Conservation (phyloP, 2,329 filamentous ascomycete species). For the Curvularia hawaiiensis region DNA sequence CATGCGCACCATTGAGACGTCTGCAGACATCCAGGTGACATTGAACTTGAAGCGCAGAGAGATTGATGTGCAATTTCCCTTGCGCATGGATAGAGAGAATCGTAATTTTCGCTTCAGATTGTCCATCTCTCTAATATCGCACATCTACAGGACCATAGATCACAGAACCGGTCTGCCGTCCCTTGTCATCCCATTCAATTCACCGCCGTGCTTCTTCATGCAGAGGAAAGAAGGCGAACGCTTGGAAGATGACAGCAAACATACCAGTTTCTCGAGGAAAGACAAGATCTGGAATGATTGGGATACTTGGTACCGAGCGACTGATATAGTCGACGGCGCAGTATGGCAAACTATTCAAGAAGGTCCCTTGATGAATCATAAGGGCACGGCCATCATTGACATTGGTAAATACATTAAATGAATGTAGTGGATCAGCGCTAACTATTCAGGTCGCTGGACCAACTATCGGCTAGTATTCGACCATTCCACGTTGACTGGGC, state of each 20-base stretch:
- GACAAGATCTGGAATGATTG: conserved; percentile 59
- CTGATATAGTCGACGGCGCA: conserved; percentile 60
- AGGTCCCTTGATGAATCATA: conserved; percentile 44
- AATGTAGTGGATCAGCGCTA: background rate
- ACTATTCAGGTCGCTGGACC: conserved; percentile 62
- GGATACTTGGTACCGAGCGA: conserved; percentile 67
- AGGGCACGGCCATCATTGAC: conserved; percentile 60
- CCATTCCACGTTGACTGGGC: conserved; percentile 33
- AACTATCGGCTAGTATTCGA: conserved; percentile 60
- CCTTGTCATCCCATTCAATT: conserved; percentile 44
- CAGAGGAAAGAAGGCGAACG: conserved; percentile 26
- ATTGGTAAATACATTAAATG: conserved; percentile 53
- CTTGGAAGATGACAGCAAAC: conserved; percentile 10
- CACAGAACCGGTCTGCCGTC: conserved; percentile 4
- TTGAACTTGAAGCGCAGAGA: conserved; percentile 53
- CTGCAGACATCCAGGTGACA: conserved; percentile 40
- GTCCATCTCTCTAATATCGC: conserved; percentile 52
- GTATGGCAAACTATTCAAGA: conserved; percentile 22
- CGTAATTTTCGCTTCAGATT: conserved; percentile 52
- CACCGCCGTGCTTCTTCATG: conserved; percentile 53
- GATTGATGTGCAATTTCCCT: conserved; percentile 53
- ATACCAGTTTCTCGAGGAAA: conserved; percentile 23
- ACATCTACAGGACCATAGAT: conserved; percentile 43
- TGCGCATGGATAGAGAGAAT: conserved; percentile 25
- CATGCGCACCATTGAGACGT: conserved; percentile 56